Evolutionary conservation across 305 asterid genomes (phyloP).

Genomic region (Ilex paraguariensis): DNA sequence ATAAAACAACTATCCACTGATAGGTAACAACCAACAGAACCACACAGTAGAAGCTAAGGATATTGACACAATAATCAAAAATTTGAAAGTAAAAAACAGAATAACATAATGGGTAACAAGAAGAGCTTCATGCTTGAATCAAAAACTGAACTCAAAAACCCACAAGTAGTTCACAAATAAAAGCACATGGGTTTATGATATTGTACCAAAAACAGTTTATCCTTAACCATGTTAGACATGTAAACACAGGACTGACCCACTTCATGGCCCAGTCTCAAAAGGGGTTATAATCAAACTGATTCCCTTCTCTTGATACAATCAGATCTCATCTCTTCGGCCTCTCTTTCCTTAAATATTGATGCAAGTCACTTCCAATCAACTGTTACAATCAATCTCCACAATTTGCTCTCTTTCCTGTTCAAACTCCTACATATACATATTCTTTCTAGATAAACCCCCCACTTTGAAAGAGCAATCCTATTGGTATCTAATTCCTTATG

Average conservation of each 20-base stretch:
- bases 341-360: not conserved
- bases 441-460: too few species aligned
- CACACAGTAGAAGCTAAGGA: not conserved
- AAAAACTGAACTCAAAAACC: not conserved
- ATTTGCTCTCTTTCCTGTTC: too few species aligned
- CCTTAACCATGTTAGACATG: slow-evolving; percentile 78
- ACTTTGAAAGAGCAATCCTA: too few species aligned
- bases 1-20: not conserved
- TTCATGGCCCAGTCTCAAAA: slow-evolving; percentile 93
- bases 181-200: not conserved
- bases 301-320: slow-evolving; percentile 55
- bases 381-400: too few species aligned
- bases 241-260: slow-evolving; percentile 92
- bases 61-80: not conserved
- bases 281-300: slow-evolving; percentile 79
- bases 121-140: slow-evolving; percentile 76
- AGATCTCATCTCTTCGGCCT: slow-evolving; percentile 33
- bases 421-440: too few species aligned
- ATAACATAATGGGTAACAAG: slow-evolving; percentile 79
- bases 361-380: too few species aligned
- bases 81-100: not conserved
- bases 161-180: not conserved
- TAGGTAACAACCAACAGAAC: not conserved
- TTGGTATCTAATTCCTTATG: too few species aligned
- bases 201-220: slow-evolving; percentile 63